These are phyloP conservation scores for Talaromyces sp. DNA, from an alignment of 2,329 filamentous ascomycete genomes.

Conservation along the genomic window DNA sequence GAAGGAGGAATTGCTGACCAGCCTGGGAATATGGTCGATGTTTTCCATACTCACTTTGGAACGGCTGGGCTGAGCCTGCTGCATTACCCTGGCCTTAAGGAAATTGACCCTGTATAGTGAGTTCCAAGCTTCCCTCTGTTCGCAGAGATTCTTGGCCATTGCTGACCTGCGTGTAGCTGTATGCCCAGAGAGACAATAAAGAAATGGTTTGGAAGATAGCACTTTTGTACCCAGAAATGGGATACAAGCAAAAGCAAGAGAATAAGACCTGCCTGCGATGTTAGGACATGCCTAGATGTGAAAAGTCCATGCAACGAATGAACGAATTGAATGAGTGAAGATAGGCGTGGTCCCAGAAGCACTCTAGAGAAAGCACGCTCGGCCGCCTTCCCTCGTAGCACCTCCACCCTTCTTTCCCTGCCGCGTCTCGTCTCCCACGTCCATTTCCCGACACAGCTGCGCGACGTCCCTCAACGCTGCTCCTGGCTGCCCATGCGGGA, in stretches of 20 bases:
- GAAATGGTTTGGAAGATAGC: constrained; percentile 48
- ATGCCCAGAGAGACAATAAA: constrained; percentile 66
- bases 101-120: constrained; percentile 85
- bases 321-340: background rate
- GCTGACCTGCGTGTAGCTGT: constrained; percentile 46
- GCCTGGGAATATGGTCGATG: constrained; percentile 91
- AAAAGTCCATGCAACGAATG: background rate
- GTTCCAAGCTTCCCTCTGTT: constrained; percentile 19
- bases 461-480: constrained; percentile 1
- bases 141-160: background rate
- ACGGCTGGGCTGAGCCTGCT: constrained; percentile 83
- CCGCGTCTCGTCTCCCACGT: background rate
- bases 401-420: constrained; percentile 1
- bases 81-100: constrained; percentile 68
- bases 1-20: constrained; percentile 82
- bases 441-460: constrained; percentile 3
- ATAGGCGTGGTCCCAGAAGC: background rate
- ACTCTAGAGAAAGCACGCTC: background rate
- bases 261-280: constrained; percentile 44
- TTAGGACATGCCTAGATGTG: background rate
- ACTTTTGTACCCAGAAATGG: constrained; percentile 34
- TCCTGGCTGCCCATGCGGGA: constrained; percentile 1
- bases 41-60: constrained; percentile 92
- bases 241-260: constrained; percentile 64
- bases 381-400: background rate